Conservation (phyloP, 495 filamentous ascomycete species). For the Daldinia decipiens region DNA sequence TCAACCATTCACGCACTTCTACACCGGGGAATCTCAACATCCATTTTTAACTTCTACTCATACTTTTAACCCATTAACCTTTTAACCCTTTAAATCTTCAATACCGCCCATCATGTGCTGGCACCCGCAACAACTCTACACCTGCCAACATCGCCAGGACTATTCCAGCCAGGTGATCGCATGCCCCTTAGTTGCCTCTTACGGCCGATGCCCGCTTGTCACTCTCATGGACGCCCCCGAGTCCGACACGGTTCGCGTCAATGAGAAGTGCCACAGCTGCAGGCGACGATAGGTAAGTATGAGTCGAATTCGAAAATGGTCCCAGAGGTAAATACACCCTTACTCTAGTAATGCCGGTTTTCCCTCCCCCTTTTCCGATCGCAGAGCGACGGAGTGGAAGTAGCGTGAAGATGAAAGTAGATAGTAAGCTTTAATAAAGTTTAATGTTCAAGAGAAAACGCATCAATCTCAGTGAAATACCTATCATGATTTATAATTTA, state of each 20-base stretch:
- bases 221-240: constrained; percentile 20
- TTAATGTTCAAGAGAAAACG: too few species aligned
- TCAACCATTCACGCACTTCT: constrained; percentile 8
- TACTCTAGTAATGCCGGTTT: constrained; percentile 6
- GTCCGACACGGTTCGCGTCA: constrained; percentile 4
- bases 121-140: constrained; percentile 25
- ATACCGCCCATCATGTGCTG: constrained; percentile 33
- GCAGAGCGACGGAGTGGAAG: constrained; percentile 24
- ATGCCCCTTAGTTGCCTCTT: constrained; percentile 23
- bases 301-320: not conserved
- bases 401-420: constrained; percentile 19
- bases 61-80: constrained; percentile 1
- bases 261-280: constrained; percentile 13
- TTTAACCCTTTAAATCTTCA: not conserved
- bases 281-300: constrained; percentile 4
- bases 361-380: constrained; percentile 12
- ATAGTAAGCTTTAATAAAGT: not conserved
- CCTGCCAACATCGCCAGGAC: constrained; percentile 19
- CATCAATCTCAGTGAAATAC: not conserved
- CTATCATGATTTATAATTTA: not conserved
- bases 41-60: constrained; percentile 1
- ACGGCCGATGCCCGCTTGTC: constrained; percentile 32
- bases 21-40: constrained; percentile 1
- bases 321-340: constrained; percentile 21
- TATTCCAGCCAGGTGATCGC: constrained; percentile 31